Conservation (phyloP, 2,329 filamentous ascomycete genomes). For the Aureobasidium subglaciale region DNA sequence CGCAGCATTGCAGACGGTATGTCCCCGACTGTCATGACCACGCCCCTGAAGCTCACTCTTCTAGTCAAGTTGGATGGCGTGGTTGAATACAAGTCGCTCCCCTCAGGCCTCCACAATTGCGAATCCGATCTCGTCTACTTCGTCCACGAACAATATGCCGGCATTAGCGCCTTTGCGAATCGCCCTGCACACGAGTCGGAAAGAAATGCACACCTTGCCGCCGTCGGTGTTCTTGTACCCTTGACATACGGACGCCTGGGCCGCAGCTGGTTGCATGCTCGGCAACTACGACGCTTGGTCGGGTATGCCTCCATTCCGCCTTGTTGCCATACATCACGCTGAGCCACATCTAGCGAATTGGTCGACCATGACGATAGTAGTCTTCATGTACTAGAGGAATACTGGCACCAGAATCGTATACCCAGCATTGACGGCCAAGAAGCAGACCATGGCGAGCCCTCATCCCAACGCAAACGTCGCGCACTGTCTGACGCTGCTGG, state of each 20-base stretch:
- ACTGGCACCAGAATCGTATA: slow-evolving; percentile 63
- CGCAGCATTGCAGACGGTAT: slow-evolving; percentile 60
- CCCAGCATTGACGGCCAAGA: background rate
- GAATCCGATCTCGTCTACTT: slow-evolving; percentile 87
- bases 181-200: slow-evolving; percentile 68
- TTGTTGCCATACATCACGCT: background rate
- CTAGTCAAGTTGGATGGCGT: slow-evolving; percentile 65
- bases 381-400: slow-evolving; percentile 62
- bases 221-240: slow-evolving; percentile 82
- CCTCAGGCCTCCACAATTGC: slow-evolving; percentile 86
- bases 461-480: slow-evolving; percentile 58
- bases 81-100: slow-evolving; percentile 93
- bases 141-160: slow-evolving; percentile 74
- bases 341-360: slow-evolving; percentile 40
- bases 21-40: slow-evolving; percentile 17
- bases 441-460: slow-evolving; percentile 45
- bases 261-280: slow-evolving; percentile 81
- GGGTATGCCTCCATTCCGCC: slow-evolving; percentile 39
- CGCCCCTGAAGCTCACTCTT: background rate
- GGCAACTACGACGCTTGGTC: slow-evolving; percentile 66
- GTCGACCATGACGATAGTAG: slow-evolving; percentile 59
- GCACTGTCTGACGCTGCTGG: slow-evolving; percentile 48
- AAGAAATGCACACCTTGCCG: slow-evolving; percentile 86
- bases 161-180: slow-evolving; percentile 87
- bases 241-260: slow-evolving; percentile 79